Evolutionary conservation across 352 stramenopile genomes (phyloP).

Genomic region (Aphanomyces euteiches): DNA sequence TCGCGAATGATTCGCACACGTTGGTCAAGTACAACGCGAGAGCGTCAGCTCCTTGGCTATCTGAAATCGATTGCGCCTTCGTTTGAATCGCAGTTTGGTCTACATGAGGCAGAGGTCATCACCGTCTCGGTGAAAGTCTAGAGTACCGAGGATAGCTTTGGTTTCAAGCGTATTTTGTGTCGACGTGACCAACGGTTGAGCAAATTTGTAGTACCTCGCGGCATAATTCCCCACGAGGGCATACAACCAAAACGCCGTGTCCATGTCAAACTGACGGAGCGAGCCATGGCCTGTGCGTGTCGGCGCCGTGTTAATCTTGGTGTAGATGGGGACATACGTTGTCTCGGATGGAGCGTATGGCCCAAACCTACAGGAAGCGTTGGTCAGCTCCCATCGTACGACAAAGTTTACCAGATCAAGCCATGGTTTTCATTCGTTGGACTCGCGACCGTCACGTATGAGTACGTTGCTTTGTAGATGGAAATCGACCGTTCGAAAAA

Average conservation of each 20-base stretch:
- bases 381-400: too few species aligned
- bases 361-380: slow-evolving; percentile 46
- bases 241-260: slow-evolving; percentile 72
- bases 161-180: slow-evolving; percentile 57
- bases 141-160: neutral
- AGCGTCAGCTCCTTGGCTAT: slow-evolving; percentile 40
- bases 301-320: slow-evolving; percentile 49
- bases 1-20: slow-evolving; percentile 48
- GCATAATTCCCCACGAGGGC: slow-evolving; percentile 82
- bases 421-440: slow-evolving; percentile 52
- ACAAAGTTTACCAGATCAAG: slow-evolving; percentile 47
- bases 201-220: slow-evolving; percentile 61
- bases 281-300: slow-evolving; percentile 49
- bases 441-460: slow-evolving; percentile 68
- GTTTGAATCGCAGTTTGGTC: neutral
- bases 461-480: slow-evolving; percentile 92
- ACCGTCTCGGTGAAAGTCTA: neutral
- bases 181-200: slow-evolving; percentile 53
- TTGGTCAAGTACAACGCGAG: slow-evolving; percentile 53
- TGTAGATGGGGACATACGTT: slow-evolving; percentile 87
- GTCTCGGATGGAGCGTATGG: slow-evolving; percentile 87
- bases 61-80: slow-evolving; percentile 34
- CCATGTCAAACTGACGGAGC: slow-evolving; percentile 57
- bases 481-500: slow-evolving; percentile 91
- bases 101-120: too few species aligned